Conservation (phyloP, 1,139 yeast species). For the Taiozyma sp. region DNA sequence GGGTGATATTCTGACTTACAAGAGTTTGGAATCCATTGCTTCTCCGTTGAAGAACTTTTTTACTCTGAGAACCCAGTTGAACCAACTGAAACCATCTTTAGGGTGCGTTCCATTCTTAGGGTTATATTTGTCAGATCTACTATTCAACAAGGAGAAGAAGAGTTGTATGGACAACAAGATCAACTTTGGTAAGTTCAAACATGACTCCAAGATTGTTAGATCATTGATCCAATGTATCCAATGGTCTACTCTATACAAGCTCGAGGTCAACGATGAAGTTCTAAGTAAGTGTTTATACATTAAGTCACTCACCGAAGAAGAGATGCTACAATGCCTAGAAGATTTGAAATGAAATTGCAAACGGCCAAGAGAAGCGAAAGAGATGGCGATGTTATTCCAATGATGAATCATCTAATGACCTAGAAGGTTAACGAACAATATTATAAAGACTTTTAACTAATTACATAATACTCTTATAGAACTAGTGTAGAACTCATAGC, state of each 20-base stretch:
- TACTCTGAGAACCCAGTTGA: slow-evolving; percentile 58
- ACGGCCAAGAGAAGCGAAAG: not conserved
- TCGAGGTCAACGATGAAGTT: slow-evolving; percentile 50
- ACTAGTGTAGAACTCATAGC: not conserved
- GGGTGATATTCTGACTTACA: slow-evolving; percentile 55
- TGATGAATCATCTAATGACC: not conserved
- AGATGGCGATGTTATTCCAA: not conserved
- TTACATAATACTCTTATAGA: not conserved
- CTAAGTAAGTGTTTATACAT: slow-evolving; percentile 82
- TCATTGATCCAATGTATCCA: slow-evolving; percentile 79
- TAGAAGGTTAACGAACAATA: not conserved
- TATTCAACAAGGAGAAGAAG: slow-evolving; percentile 68
- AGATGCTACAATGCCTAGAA: slow-evolving; percentile 48
- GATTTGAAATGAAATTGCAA: not conserved
- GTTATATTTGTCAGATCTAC: slow-evolving; percentile 75
- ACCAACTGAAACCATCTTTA: slow-evolving; percentile 56
- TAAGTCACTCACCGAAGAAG: slow-evolving; percentile 71
- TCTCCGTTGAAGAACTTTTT: slow-evolving; percentile 65
- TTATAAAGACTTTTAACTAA: not conserved
- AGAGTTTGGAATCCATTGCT: slow-evolving; percentile 59
- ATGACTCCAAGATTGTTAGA: slow-evolving; percentile 74
- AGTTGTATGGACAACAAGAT: slow-evolving; percentile 38
- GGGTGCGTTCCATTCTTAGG: slow-evolving; percentile 94
- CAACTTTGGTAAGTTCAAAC: slow-evolving; percentile 75
- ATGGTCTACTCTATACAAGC: slow-evolving; percentile 68